A percentile compares a stretch with the other conserved stretches of the same genome.
These are phyloP conservation scores for Kuraishia borneana DNA, from an alignment of 805 yeast species.

Conservation along the genomic window DNA sequence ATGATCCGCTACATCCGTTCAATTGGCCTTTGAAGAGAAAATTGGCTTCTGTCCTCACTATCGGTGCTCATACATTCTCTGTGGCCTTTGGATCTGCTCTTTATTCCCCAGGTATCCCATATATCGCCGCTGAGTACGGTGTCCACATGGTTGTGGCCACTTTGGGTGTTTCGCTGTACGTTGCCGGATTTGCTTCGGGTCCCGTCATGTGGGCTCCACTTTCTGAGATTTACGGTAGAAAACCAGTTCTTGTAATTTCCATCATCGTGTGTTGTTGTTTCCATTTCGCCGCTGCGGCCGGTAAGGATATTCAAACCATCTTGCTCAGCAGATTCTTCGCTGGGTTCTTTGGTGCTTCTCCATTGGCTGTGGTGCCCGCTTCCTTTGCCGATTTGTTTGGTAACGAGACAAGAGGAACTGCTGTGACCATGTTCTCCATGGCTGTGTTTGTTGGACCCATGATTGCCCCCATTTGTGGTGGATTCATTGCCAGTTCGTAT, in stretches of 20 bases:
- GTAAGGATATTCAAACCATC: conserved; percentile 67
- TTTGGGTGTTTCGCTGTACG: conserved; percentile 69
- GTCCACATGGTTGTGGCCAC: conserved; percentile 62
- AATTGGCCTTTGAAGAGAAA: conserved; percentile 55
- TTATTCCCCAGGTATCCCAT: conserved; percentile 50
- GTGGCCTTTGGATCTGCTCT: conserved; percentile 78
- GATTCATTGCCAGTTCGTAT: conserved; percentile 46
- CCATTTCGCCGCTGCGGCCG: conserved; percentile 67
- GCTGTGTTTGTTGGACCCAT: conserved; percentile 74
- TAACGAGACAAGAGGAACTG: conserved; percentile 59
- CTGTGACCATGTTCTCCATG: conserved; percentile 60
- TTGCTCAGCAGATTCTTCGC: conserved; percentile 70
- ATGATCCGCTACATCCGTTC: conserved; percentile 73
- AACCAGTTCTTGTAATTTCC: conserved; percentile 45
- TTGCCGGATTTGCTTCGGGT: conserved; percentile 89
- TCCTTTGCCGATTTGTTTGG: conserved; percentile 74
- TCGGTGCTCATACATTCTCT: conserved; percentile 37
- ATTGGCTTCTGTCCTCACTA: conserved; percentile 25
- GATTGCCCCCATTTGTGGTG: conserved; percentile 71
- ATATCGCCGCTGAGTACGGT: conserved; percentile 37
- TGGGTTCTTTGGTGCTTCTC: conserved; percentile 77
- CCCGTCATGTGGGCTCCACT: conserved; percentile 87
- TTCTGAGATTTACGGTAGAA: conserved; percentile 71
- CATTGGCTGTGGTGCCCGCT: conserved; percentile 80
- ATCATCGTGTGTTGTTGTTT: conserved; percentile 47